These are phyloP conservation scores for Rhodamnia argentea DNA, from an alignment of 345 rosid genomes.

Conservation along the genomic window DNA sequence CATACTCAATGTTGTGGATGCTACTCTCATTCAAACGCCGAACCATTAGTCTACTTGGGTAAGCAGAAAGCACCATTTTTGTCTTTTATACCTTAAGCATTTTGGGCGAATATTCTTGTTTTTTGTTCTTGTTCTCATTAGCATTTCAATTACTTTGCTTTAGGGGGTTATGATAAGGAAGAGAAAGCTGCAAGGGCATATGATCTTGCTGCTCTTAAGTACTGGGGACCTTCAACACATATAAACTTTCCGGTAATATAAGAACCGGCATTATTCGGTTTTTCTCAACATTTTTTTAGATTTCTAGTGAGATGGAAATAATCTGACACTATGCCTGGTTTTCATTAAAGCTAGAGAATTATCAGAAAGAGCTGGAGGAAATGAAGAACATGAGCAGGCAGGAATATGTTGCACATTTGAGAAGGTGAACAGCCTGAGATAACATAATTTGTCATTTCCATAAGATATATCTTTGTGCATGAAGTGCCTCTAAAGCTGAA, in stretches of 20 bases:
- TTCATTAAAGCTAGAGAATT: conserved; percentile 48
- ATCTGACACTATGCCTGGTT: neutral
- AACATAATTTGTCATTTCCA: neutral
- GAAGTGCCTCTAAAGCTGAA: neutral
- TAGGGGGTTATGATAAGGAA: conserved; percentile 88
- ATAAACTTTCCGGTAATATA: conserved; percentile 52
- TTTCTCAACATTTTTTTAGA: neutral
- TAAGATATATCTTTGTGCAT: neutral
- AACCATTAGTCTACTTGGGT: conserved; percentile 63
- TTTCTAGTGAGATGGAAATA: neutral
- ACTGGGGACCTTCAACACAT: conserved; percentile 80
- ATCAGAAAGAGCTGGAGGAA: conserved; percentile 44
- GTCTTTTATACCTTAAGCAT: neutral
- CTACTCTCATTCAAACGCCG: conserved; percentile 19
- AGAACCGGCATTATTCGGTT: neutral
- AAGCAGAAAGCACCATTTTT: conserved; percentile 29
- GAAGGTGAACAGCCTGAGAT: conserved; percentile 27
- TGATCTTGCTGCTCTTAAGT: conserved; percentile 81
- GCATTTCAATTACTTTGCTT: neutral
- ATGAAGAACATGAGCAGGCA: conserved; percentile 83
- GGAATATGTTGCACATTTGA: conserved; percentile 68
- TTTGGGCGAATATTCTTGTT: neutral
- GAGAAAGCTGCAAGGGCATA: conserved; percentile 80
- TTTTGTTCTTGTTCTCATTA: neutral
- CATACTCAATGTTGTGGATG: conserved; percentile 14